Base-by-base conservation (phyloP, 768 basidiomycete genomes). In the Leccinum truebloodii region DNA sequence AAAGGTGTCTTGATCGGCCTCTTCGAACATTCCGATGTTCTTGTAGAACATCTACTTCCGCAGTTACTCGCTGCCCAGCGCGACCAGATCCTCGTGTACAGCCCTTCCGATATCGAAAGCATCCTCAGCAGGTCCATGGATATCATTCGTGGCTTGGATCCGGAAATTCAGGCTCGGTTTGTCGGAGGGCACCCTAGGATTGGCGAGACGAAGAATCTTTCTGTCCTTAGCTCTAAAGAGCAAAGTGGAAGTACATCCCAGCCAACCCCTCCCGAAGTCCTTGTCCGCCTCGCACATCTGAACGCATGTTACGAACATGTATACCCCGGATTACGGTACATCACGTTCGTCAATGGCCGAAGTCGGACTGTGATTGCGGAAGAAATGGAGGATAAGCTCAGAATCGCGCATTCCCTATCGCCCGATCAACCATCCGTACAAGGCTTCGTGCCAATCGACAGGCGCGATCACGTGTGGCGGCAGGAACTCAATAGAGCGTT, bases 321-420 rank as follows among this genome's bases (percentile, higher is more conserved):
- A 56, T 96, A 88, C 68, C 86, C 89, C 0, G 86, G 89, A 3
- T 71, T 97, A 63, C 82, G 90, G 20, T 96, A 94, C 69, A 92
- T 97, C 75, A 95, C 93, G 6, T 97, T 95, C 69, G 95, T 96
- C 44, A 93, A 94, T 68, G 92, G 92, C 35, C 83, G 94, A 60
- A 83, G 83, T 61, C 79, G 94, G 41, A 81, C 81, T 35, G 81
- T 73, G 51, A 87, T 97, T 65, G 87, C 84, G 41, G 80, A 85
- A 65, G 92, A 95, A 77, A 89, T 97, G 82, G 92, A 95, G 73
- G 79, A 78, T 59, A 79, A 78, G 56, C 76, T 95, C 35, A 80
- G 77, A 4, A 69, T 86, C 14, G 69, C 74, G 53, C 84, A 83
- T 70, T 83, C 83, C 14, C 67, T 84, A 54, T 81, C 77, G 24